phyloP scores from a whole-genome alignment of 192 early-diverging fungal species.

The Fimicolochytrium jonesii region DNA sequence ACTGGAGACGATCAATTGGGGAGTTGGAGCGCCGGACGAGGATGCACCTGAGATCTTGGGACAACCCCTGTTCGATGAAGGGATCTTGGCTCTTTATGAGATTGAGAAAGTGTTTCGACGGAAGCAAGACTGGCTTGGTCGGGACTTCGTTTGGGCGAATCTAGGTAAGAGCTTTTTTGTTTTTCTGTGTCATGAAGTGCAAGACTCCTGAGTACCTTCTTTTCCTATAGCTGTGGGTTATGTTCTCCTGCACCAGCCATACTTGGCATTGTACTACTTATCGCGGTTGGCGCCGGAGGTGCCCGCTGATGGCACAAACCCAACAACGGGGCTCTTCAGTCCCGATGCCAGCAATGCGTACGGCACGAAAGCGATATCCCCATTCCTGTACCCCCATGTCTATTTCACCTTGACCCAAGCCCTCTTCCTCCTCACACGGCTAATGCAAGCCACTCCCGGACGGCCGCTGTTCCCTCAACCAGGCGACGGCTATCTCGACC shows the following conservation, averaged over 20 bases:
- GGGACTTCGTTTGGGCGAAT: conserved; percentile 22
- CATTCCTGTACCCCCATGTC: conserved; percentile 26
- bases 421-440: conserved; percentile 32
- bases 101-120: conserved; percentile 19
- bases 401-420: conserved; percentile 36
- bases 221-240: conserved; percentile 32
- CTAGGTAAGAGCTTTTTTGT: conserved; percentile 24
- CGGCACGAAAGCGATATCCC: conserved; percentile 10
- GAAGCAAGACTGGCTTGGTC: conserved; percentile 28
- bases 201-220: background rate
- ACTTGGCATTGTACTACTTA: conserved; percentile 33
- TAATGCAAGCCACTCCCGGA: conserved; percentile 14
- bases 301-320: background rate
- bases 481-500: conserved; percentile 8
- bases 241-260: conserved; percentile 29
- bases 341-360: background rate
- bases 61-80: conserved; percentile 28
- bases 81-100: conserved; percentile 24
- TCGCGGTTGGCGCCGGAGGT: conserved; percentile 14
- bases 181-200: background rate
- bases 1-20: conserved; percentile 33
- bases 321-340: background rate
- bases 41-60: conserved; percentile 29
- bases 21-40: conserved; percentile 34
- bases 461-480: conserved; percentile 24